Evolutionary conservation across 2,329 filamentous ascomycete genomes (phyloP), one percentile per base, ranked within the genome.

Genomic region (Aspergillus phoenicis): DNA sequence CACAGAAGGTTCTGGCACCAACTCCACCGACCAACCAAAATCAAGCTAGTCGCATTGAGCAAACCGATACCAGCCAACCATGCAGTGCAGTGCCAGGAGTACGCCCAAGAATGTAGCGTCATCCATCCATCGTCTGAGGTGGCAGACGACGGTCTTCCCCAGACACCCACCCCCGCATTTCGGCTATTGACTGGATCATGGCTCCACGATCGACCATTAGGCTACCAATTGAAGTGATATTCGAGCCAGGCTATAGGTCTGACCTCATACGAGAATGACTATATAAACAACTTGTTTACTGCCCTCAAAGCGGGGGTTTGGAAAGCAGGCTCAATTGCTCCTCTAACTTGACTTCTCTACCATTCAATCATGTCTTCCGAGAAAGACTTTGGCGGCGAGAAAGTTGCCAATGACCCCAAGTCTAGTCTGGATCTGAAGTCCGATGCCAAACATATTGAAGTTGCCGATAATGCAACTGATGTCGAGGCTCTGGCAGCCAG

Each of bases 361-460:
- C 5, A 24, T n/a, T 15, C 5, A 11, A 52, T 22, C 20, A 52
- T 52, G 51, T 30, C 51, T 38, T 38, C 33, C 36, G 52, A 54
- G 33, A 54, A 41, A 26, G 52, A 28, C 36, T 8, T 33, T 15
- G 13, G 30, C 49, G 17, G 28, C 15, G 17, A 28, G 22, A 52
- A 52, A 33, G 24, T 28, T 28, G 49, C 28, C n/a, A 20, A n/a
- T 10, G 11, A n/a, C 7, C 15, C 49, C 20, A 54, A 54, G 36
- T 38, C 36, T 22, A 54, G 36, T 15, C 22, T 54, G 22, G 38
- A 58, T 41, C 49, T 17, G 8, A 62, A 62, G 17, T 49, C 45
- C 1, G 58, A 52, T 2, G 58, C 53, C 30, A 54, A 43, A n/a
- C 62, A 64, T 22, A 60, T 64, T 33, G 62, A 64, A 48, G 36